Evolutionary conservation across 768 basidiomycete genomes (phyloP), one percentile per base, ranked within the genome.

Genomic region (Leucogyrophana mollusca): DNA sequence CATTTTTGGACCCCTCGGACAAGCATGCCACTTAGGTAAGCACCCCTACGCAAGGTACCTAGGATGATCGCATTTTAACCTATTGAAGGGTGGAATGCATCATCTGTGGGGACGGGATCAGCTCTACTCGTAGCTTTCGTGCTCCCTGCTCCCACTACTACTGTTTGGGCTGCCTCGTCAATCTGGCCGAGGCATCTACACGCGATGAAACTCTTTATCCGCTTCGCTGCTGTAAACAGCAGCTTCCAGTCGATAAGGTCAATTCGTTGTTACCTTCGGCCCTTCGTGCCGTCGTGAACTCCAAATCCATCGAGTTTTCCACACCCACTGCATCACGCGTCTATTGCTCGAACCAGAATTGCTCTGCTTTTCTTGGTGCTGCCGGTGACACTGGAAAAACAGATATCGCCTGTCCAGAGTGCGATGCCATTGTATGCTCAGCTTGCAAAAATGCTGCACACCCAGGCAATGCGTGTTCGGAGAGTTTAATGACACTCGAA

Each of bases 121-220:
- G 43, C 14, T 23, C 45, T 3, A 21, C 45, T 9, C 54, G 55
- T 4, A 59, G 63, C 2, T 65, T 77, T n/a, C 54, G 51, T 13
- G 70, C 73, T 1, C 62, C 73, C 2, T 82, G 80, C 55, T 52
- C 55, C 1, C 77, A 82, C 51, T 45, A 57, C 37, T 77, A 82
- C 48, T 80, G 78, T 59, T 51, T 50, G 14, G 57, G 43, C n/a
- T 83, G 80, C 46, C 34, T 79, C 25, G 43, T 53, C 1, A 59
- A 62, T 24, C 70, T 80, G 25, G 72, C 74, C 14, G 56, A 69
- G 37, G 46, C 70, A 0, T 71, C 73, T 17, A 67, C 68, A 9
- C 64, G 60, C 3, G 80, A 83, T 51, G 81, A 82, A 49, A 65
- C 73, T 0, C 68, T 81, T 4, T 72, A 71, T 45, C 80, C 81